Evolutionary conservation across 1,284 basidiomycete species (phyloP).

Genomic region (Mycocalia duriaeana): DNA sequence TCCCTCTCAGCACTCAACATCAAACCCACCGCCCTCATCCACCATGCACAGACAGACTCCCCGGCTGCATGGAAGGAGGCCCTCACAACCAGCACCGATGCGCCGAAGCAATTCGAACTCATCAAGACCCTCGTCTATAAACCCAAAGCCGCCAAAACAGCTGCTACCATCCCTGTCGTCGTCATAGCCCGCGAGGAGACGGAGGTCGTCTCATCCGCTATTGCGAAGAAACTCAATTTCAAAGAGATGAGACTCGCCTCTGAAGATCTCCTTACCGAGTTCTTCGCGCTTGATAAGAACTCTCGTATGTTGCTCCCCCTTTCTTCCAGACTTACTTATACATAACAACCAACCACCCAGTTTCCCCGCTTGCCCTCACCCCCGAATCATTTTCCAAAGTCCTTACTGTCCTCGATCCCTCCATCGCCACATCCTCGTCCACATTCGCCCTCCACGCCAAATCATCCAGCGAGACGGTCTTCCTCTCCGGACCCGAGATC

Average conservation of each 20-base stretch:
- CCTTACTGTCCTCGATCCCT: conserved; percentile 72
- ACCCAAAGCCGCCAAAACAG: conserved; percentile 87
- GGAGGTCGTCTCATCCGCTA: conserved; percentile 69
- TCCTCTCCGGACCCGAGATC: conserved; percentile 76
- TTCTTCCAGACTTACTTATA: conserved; percentile 2
- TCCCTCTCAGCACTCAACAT: conserved; percentile 52
- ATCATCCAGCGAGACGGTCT: conserved; percentile 66
- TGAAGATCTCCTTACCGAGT: conserved; percentile 83
- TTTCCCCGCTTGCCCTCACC: conserved; percentile 76
- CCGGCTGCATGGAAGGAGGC: conserved; percentile 67
- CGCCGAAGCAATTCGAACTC: conserved; percentile 61
- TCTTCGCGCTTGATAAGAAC: conserved; percentile 83
- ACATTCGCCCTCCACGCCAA: conserved; percentile 74
- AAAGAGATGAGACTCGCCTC: conserved; percentile 89
- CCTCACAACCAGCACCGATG: conserved; percentile 41
- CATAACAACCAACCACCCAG: conserved; percentile 34
- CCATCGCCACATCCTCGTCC: conserved; percentile 62
- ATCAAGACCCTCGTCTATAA: conserved; percentile 87
- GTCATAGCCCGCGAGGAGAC: conserved; percentile 83
- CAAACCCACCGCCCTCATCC: conserved; percentile 42
- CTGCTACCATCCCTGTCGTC: conserved; percentile 80
- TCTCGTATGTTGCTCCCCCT: conserved; percentile 53
- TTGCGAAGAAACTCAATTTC: conserved; percentile 81
- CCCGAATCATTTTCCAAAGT: conserved; percentile 72
- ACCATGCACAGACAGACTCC: conserved; percentile 54